Evolutionary conservation across 306 rosid species (phyloP), one percentile per base, ranked within the genome.

Genomic region (Casuarina equisetifolia): DNA sequence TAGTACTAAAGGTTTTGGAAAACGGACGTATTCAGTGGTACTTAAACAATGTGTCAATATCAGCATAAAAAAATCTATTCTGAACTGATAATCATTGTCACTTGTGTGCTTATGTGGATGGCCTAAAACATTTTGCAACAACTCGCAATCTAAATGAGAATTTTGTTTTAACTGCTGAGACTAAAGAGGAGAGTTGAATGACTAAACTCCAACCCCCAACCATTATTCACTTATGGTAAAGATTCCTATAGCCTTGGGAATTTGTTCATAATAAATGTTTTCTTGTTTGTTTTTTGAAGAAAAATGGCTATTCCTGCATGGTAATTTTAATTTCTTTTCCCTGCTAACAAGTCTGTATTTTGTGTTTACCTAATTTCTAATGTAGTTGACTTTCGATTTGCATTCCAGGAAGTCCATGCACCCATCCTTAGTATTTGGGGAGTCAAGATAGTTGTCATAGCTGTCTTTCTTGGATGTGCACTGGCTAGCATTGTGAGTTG

Each of bases 401-500:
- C 64, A 54, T 83, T 81, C 55, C 96, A 95, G 99, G 99, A 91
- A 80, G 92, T 95, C 87, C 99, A 95, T 72, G 97, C 97, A 74
- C 97, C 99, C 69, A 82, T 90, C 80, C 96, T 95, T 62, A 91
- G 97, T 80, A 74, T 92, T 70, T 87, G 97, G 99, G 90, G 86
- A 68, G 97, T 95, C 66, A 92, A 92, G 85, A 90, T 95, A 68
- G 86, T 76, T 76, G 96, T 95, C 79, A 79, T 95, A 79, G 89
- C 91, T 57, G 80, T 86, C 74, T 92, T 95, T 82, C 76, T 81
- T 75, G 99, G 89, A 53, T 89, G 89, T 74, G 48, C 97, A 73
- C 85, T 95, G 83, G 94, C 98, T 76, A 95, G 99, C 90, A 92
- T 95, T 69, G 98, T 95, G 84, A 91, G 99, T 81, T 58, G 54